Evolutionary conservation across 805 yeast genomes (phyloP).

Genomic region (Grigorovia jiainica): DNA sequence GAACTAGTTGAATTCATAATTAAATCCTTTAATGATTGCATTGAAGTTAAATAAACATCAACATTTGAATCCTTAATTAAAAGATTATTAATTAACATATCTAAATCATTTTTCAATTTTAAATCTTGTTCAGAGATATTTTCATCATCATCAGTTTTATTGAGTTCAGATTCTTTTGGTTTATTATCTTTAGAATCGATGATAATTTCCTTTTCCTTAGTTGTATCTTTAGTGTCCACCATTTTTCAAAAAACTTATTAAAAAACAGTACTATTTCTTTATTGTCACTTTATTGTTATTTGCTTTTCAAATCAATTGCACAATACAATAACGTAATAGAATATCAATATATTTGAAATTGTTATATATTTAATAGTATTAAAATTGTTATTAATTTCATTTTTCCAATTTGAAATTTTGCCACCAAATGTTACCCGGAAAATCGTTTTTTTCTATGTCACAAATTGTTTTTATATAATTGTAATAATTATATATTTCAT

Average conservation of each 20-base stretch:
- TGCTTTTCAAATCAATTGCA: too few relatives aligned
- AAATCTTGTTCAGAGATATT: slow-evolving; percentile 91
- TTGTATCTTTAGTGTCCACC: slow-evolving; percentile 3
- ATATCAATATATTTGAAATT: too few relatives aligned
- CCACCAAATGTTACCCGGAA: background rate
- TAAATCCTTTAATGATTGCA: slow-evolving; percentile 60
- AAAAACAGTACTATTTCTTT: too few relatives aligned
- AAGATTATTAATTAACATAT: slow-evolving; percentile 73
- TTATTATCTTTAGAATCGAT: background rate
- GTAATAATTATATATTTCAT: too few relatives aligned
- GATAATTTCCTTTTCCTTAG: slow-evolving; percentile 18
- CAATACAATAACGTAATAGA: too few relatives aligned
- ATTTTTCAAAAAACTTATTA: background rate
- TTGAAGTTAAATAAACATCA: slow-evolving; percentile 42
- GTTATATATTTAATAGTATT: too few relatives aligned
- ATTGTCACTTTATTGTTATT: too few relatives aligned
- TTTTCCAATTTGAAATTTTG: background rate
- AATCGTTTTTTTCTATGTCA: background rate
- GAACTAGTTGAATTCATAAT: slow-evolving; percentile 92
- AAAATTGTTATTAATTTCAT: background rate
- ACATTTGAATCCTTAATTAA: slow-evolving; percentile 35
- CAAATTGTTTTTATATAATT: too few relatives aligned
- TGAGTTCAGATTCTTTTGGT: background rate
- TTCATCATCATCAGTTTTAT: slow-evolving; percentile 45
- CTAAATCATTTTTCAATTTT: slow-evolving; percentile 78